A percentile compares a stretch with the other conserved stretches of the same genome.
Conservation (phyloP, 352 stramenopile species). For the Globisporangium recalcitrans region DNA sequence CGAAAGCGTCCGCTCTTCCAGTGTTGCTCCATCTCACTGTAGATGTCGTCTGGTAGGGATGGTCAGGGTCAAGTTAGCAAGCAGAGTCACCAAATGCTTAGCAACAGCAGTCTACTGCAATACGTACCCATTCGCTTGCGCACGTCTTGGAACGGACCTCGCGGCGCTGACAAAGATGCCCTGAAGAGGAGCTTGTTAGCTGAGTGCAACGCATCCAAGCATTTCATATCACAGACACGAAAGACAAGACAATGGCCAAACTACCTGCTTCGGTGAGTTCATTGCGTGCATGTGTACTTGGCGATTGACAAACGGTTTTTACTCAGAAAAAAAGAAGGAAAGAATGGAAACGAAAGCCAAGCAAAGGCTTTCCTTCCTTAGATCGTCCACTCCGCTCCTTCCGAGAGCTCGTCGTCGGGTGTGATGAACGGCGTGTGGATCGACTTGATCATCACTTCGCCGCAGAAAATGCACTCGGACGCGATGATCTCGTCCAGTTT, state of each 20-base stretch:
- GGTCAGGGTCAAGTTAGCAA: background rate
- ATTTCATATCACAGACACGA: too few species aligned
- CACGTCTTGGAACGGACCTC: slow-evolving; percentile 29
- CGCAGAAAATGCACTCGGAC: slow-evolving; percentile 93
- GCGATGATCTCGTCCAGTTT: slow-evolving; percentile 93
- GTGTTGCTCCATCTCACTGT: slow-evolving; percentile 55
- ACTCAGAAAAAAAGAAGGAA: background rate
- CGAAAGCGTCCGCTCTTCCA: slow-evolving; percentile 41
- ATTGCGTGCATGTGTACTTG: background rate
- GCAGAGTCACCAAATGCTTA: background rate
- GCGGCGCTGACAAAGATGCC: slow-evolving; percentile 1
- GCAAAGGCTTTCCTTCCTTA: slow-evolving; percentile 35
- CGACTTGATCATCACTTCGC: slow-evolving; percentile 94
- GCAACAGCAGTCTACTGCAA: background rate
- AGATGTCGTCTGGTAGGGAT: slow-evolving; percentile 45
- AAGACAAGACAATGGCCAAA: too few species aligned
- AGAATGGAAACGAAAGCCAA: background rate
- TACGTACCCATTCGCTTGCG: slow-evolving; percentile 40
- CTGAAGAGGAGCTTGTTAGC: background rate
- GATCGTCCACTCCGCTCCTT: slow-evolving; percentile 83
- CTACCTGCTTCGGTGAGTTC: background rate
- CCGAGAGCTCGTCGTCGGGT: slow-evolving; percentile 73
- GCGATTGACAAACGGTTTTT: background rate
- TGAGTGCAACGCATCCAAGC: too few species aligned
- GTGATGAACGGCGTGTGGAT: slow-evolving; percentile 91